Evolutionary conservation across 208 protist genomes (phyloP).

Genomic region (Wallacemonas rigidus): DNA sequence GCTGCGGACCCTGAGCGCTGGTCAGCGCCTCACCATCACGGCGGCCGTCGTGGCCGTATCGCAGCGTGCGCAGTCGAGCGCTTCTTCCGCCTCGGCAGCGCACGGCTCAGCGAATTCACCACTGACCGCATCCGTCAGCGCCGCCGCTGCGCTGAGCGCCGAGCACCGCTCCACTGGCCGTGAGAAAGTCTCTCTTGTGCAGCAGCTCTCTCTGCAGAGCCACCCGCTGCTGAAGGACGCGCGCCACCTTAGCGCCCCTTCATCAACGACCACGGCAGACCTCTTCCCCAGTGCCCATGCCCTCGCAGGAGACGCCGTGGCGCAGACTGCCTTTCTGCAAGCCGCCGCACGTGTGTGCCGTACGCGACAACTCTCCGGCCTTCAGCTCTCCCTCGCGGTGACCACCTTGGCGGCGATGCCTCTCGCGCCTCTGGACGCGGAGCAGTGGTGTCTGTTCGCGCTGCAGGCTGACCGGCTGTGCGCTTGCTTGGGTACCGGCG

Average conservation of each 20-base stretch:
- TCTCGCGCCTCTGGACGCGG: neutral
- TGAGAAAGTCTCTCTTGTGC: conserved; percentile 6
- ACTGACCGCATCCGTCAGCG: too few relatives aligned
- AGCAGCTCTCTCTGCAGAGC: conserved; percentile 22
- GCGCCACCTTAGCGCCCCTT: conserved; percentile 10
- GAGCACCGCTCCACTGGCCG: too few relatives aligned
- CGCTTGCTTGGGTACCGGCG: neutral
- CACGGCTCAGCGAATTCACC: too few relatives aligned
- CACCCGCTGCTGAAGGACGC: conserved; percentile 22
- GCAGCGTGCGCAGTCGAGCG: conserved; percentile 6
- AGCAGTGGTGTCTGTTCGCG: conserved; percentile 23
- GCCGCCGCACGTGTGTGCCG: conserved; percentile 18
- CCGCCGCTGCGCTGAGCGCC: too few relatives aligned
- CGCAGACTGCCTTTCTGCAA: conserved; percentile 21
- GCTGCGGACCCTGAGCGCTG: neutral
- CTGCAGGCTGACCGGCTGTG: conserved; percentile 16
- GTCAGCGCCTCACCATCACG: neutral
- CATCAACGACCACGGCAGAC: conserved; percentile 9
- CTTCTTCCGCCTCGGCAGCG: conserved; percentile 7
- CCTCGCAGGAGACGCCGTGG: conserved; percentile 20
- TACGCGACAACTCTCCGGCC: conserved; percentile 11
- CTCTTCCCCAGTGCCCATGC: conserved; percentile 25
- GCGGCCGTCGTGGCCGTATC: conserved; percentile 7
- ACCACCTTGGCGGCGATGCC: conserved; percentile 25
- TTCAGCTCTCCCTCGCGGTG: conserved; percentile 27